Evolutionary conservation across 2,329 filamentous ascomycete genomes (phyloP).

Genomic region (Botryosphaeria dothidea): DNA sequence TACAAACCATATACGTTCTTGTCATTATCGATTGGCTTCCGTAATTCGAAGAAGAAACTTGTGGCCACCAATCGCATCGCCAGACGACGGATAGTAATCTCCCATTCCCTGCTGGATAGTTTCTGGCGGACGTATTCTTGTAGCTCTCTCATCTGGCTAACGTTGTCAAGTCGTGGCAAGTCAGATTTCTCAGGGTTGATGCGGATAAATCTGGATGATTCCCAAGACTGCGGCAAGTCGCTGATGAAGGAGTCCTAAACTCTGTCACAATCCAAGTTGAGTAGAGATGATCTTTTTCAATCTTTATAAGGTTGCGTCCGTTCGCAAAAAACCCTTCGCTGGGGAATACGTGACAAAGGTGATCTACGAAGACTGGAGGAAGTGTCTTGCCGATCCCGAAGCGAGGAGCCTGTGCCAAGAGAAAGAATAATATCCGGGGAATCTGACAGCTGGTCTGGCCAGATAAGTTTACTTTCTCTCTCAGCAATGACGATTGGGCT

Average conservation of each 20-base stretch:
- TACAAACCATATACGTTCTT: slow-evolving; percentile 10
- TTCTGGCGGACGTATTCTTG: background rate
- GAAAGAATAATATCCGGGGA: slow-evolving; percentile 34
- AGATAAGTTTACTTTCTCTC: slow-evolving; percentile 46
- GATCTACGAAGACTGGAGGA: no score
- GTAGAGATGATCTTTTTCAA: slow-evolving; percentile 1
- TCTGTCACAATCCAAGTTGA: slow-evolving; percentile 14
- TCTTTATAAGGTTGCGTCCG: slow-evolving; percentile 3
- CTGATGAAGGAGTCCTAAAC: slow-evolving; percentile 3
- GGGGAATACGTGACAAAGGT: no score
- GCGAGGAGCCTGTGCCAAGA: slow-evolving; percentile 27
- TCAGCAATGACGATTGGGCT: slow-evolving; percentile 56
- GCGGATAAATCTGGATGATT: slow-evolving; percentile 17
- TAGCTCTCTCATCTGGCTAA: slow-evolving; percentile 7
- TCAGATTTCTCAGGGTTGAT: slow-evolving; percentile 20
- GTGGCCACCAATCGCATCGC: slow-evolving; percentile 23
- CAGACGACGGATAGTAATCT: slow-evolving; percentile 19
- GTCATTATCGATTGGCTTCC: background rate
- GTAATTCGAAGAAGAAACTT: slow-evolving; percentile 26
- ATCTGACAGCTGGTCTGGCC: slow-evolving; percentile 26
- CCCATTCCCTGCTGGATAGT: background rate
- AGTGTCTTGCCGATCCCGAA: no score
- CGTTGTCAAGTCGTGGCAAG: slow-evolving; percentile 21
- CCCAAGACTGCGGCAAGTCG: background rate
- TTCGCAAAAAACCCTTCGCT: background rate